Conservation (phyloP, 192 early-diverging fungal species). For the Funneliformis geosporum region DNA sequence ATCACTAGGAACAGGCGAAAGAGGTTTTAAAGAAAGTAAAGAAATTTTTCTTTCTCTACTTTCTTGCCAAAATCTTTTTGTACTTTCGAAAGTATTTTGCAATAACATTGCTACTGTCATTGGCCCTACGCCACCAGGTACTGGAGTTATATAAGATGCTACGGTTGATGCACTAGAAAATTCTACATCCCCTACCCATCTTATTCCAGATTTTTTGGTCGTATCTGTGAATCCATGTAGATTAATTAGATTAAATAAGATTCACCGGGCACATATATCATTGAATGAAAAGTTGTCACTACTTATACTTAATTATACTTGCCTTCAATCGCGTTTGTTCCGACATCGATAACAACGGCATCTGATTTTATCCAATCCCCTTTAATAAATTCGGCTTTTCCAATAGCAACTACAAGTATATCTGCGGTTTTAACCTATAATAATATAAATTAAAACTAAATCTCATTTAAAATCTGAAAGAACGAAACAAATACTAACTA, state of each 20-base stretch:
- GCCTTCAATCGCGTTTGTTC: conserved; percentile 86
- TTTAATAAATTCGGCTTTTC: conserved; percentile 75
- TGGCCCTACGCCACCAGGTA: conserved; percentile 98
- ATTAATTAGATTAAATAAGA: neutral
- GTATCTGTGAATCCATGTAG: conserved; percentile 53
- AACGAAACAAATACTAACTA: conserved; percentile 53
- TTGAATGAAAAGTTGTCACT: conserved; percentile 3
- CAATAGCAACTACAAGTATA: conserved; percentile 90
- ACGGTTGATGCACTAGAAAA: conserved; percentile 66
- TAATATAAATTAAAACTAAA: neutral
- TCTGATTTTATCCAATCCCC: conserved; percentile 96
- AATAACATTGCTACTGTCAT: conserved; percentile 99
- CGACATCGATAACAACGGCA: conserved; percentile 95
- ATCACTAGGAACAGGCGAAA: conserved; percentile 87
- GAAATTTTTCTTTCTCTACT: conserved; percentile 47
- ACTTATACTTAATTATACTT: no score
- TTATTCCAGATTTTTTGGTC: conserved; percentile 90
- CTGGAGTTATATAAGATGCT: conserved; percentile 88
- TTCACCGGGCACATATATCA: neutral
- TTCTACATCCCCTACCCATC: conserved; percentile 95
- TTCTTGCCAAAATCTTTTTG: conserved; percentile 70
- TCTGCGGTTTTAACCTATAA: conserved; percentile 68
- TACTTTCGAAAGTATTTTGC: conserved; percentile 82
- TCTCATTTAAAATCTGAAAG: neutral
- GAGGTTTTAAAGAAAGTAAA: conserved; percentile 64